A percentile compares a stretch with the other conserved stretches of the same genome.
Evolutionary conservation across 73 alveolate genomes (phyloP).

Genomic region (Loxodes magnus): DNA sequence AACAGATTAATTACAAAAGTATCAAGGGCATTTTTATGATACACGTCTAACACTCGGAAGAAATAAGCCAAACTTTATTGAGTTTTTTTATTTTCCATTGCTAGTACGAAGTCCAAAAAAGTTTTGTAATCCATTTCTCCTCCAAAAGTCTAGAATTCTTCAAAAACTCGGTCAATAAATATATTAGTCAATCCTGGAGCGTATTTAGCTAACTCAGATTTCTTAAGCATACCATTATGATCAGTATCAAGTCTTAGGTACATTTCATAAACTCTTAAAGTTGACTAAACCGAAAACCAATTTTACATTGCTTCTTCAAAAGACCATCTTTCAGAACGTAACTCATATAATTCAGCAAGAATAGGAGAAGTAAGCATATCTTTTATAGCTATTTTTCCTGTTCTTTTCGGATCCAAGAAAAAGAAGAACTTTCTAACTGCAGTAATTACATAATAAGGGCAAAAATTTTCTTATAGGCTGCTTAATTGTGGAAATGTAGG

Average conservation of each 20-base stretch:
- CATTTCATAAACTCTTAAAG: conserved; percentile 79
- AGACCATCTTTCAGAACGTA: conserved; percentile 55
- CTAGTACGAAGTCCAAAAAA: conserved; percentile 93
- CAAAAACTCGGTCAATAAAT: conserved; percentile 89
- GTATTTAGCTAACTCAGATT: conserved; percentile 69
- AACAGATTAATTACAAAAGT: conserved; percentile 89
- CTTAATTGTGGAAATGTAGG: conserved; percentile 85
- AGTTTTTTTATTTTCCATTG: conserved; percentile 96
- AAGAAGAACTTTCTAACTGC: conserved; percentile 97
- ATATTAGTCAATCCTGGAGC: conserved; percentile 79
- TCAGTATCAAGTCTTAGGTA: conserved; percentile 86
- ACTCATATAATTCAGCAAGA: conserved; percentile 82
- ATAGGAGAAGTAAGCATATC: conserved; percentile 91
- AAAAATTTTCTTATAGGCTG: conserved; percentile 70
- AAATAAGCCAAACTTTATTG: conserved; percentile 67
- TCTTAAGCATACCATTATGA: conserved; percentile 89
- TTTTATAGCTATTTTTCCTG: conserved; percentile 87
- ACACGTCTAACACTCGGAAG: conserved; percentile 78
- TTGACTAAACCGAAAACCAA: conserved; percentile 77
- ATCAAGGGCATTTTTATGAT: conserved; percentile 82
- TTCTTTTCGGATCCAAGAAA: conserved; percentile 68
- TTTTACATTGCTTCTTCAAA: conserved; percentile 71
- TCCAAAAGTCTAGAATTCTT: conserved; percentile 86
- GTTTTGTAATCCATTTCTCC: conserved; percentile 97
- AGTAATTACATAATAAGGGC: conserved; percentile 93